Conservation (phyloP, 2,329 filamentous ascomycete genomes). For the Fusarium lateritium region DNA sequence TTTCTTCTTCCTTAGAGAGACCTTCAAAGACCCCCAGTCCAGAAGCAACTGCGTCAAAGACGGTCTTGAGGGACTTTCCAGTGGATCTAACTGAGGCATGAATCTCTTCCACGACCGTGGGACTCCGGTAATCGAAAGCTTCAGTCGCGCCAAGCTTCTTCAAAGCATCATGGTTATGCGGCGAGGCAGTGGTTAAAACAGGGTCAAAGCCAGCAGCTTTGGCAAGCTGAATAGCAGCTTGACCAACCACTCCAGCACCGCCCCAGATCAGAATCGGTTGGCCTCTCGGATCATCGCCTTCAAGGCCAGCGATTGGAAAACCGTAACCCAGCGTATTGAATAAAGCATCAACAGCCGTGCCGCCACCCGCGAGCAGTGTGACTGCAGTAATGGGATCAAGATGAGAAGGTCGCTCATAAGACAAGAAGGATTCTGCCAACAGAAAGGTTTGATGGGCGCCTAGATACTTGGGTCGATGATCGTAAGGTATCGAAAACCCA, state of each 20-base stretch:
- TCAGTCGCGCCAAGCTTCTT: neutral
- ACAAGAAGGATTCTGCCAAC: constrained; percentile 16
- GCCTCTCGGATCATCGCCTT: neutral
- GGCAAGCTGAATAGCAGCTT: constrained; percentile 23
- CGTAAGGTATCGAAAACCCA: constrained; percentile 15
- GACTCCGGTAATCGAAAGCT: constrained; percentile 5
- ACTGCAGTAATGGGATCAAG: constrained; percentile 14
- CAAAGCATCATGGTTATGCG: constrained; percentile 9
- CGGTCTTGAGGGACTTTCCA: neutral
- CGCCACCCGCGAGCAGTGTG: neutral
- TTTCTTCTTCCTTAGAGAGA: neutral
- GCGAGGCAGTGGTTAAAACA: constrained; percentile 21
- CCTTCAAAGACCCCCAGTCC: constrained; percentile 18
- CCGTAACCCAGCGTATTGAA: constrained; percentile 8
- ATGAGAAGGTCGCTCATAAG: constrained; percentile 6
- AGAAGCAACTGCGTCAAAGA: constrained; percentile 7
- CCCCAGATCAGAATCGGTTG: constrained; percentile 24
- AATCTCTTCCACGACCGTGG: neutral
- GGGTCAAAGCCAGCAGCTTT: constrained; percentile 24
- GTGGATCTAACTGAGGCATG: neutral
- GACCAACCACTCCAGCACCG: constrained; percentile 7
- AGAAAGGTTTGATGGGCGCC: constrained; percentile 34
- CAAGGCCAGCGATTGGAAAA: neutral
- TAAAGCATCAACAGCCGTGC: neutral
- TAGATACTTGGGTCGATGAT: constrained; percentile 17